Evolutionary conservation across 1,139 yeast species (phyloP).

Genomic region (Kazachstania sp.): DNA sequence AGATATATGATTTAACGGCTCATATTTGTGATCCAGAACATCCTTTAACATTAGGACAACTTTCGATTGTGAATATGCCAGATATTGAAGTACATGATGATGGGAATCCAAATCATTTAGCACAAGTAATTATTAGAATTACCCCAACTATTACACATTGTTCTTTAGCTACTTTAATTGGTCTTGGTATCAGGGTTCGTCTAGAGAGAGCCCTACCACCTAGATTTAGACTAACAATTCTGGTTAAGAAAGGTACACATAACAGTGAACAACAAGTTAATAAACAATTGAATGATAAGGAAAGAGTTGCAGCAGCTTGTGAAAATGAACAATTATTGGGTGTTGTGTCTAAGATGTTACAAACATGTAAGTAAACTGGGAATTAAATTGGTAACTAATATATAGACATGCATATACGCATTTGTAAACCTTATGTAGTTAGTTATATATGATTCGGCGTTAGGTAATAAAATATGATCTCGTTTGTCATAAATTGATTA

Average conservation of each 20-base stretch:
- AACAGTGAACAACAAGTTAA: conserved; percentile 94
- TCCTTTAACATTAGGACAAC: conserved; percentile 88
- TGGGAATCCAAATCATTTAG: conserved; percentile 44
- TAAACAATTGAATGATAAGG: conserved; percentile 94
- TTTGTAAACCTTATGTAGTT: no score
- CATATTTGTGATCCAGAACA: conserved; percentile 96
- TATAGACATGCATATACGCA: no score
- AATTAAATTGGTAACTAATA: no score
- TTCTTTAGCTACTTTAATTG: conserved; percentile 89
- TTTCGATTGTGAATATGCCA: conserved; percentile 81
- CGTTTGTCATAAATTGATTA: no score
- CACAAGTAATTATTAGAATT: conserved; percentile 71
- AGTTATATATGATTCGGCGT: background rate
- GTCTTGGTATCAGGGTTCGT: conserved; percentile 87
- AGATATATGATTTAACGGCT: conserved; percentile 66
- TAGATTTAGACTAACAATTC: conserved; percentile 68
- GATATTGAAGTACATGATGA: conserved; percentile 67
- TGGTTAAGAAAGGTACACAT: conserved; percentile 86
- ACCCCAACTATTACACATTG: conserved; percentile 99
- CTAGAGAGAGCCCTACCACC: conserved; percentile 84
- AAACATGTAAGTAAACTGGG: conserved; percentile 48
- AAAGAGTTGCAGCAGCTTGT: conserved; percentile 97
- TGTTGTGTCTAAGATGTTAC: conserved; percentile 87
- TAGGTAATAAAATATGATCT: background rate
- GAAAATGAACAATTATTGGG: conserved; percentile 86